These are phyloP conservation scores for Alloteropsis angusta DNA, from an alignment of 202 grass and related monocot genomes.

Conservation along the genomic window DNA sequence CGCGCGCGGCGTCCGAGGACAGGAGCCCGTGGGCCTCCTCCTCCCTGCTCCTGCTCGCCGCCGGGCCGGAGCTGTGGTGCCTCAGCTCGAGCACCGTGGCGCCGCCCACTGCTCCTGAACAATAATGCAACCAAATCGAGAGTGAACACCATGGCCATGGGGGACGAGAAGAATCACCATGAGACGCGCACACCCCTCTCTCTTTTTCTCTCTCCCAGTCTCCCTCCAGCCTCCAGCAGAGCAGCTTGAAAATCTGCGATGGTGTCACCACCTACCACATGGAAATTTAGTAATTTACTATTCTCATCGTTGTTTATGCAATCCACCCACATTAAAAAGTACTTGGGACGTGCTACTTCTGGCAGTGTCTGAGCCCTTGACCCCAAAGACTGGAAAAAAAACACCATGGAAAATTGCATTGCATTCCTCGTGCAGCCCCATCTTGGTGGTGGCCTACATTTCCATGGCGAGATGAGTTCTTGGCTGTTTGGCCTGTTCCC, in stretches of 20 bases:
- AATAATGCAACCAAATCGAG: not conserved
- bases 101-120: conserved; percentile 36
- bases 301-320: conserved; percentile 23
- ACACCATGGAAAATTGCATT: not conserved
- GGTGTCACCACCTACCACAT: conserved; percentile 9
- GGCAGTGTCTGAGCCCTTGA: conserved; percentile 10
- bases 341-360: conserved; percentile 42
- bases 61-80: conserved; percentile 35
- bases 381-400: not conserved
- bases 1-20: conserved; percentile 43
- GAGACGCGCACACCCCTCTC: not conserved
- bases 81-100: conserved; percentile 47
- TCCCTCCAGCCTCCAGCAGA: not conserved
- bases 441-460: not conserved
- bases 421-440: not conserved
- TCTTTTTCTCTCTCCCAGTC: no score
- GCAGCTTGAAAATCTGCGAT: not conserved
- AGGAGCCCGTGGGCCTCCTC: conserved; percentile 4
- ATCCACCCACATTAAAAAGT: not conserved
- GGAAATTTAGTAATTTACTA: conserved; percentile 19
- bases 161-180: not conserved
- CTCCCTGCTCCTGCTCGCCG: not conserved
- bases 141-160: not conserved
- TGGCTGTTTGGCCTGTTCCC: no score
- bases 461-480: not conserved